Evolutionary conservation across 768 basidiomycete genomes (phyloP).

Genomic region (Pholiota conissans): DNA sequence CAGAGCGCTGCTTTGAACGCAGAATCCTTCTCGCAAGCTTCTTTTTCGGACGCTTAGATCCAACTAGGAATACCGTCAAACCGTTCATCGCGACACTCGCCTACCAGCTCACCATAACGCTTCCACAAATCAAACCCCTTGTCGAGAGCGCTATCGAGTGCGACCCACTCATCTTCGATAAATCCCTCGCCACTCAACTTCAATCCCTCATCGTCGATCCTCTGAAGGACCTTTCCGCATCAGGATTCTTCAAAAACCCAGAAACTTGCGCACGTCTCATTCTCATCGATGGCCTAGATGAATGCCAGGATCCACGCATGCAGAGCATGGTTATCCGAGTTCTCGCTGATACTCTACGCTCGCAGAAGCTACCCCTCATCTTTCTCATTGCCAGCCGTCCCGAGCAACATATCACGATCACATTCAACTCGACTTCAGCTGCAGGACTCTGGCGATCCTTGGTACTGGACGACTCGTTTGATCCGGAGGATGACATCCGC

Average conservation of each 20-base stretch:
- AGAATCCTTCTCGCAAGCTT: constrained; percentile 2
- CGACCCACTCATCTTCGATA: constrained; percentile 6
- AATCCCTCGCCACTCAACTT: constrained; percentile 1
- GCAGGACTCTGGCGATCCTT: not conserved
- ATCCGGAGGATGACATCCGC: not conserved
- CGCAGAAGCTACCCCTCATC: not conserved
- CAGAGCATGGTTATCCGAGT: not conserved
- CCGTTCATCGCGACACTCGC: constrained; percentile 6
- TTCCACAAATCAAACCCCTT: not conserved
- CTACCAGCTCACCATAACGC: not conserved
- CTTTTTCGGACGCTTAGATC: constrained; percentile 7
- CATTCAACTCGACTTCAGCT: not conserved
- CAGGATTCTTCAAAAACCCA: not conserved
- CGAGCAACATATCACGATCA: not conserved
- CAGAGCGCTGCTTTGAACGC: not conserved
- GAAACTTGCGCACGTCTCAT: not conserved
- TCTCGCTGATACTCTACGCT: not conserved
- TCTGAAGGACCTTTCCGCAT: not conserved
- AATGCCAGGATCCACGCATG: not conserved
- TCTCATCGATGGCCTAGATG: constrained; percentile 2
- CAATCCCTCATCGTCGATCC: constrained; percentile 4
- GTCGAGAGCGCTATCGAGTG: not conserved
- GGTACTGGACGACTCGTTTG: not conserved
- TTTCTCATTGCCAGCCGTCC: constrained; percentile 3
- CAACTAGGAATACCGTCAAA: not conserved